phyloP scores from a whole-genome alignment of 352 stramenopile genomes.

The Pythium insidiosum region DNA sequence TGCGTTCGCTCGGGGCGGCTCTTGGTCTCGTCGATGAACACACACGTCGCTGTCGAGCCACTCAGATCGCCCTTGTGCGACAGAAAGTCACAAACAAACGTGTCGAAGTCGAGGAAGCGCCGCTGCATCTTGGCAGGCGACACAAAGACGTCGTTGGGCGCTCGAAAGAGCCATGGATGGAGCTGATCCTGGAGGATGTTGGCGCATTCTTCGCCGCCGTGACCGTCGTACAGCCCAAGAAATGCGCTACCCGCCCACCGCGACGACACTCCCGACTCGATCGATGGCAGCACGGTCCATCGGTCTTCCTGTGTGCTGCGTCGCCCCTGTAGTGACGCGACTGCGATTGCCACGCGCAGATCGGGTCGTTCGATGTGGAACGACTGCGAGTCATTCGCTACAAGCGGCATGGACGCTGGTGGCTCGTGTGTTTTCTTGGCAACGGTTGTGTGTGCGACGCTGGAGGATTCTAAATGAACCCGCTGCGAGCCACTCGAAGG shows the following conservation, averaged over 20 bases:
- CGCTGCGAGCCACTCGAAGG: neutral
- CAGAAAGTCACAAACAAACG: slow-evolving; percentile 60
- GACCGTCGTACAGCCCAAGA: slow-evolving; percentile 78
- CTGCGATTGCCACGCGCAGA: slow-evolving; percentile 30
- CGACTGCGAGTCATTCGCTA: slow-evolving; percentile 14
- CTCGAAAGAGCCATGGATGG: slow-evolving; percentile 52
- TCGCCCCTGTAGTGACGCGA: slow-evolving; percentile 48
- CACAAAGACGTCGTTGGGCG: slow-evolving; percentile 17
- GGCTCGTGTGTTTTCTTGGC: neutral
- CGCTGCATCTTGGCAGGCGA: slow-evolving; percentile 21
- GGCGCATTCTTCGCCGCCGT: slow-evolving; percentile 65
- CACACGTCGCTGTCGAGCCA: slow-evolving; percentile 69
- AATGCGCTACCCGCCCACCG: slow-evolving; percentile 27
- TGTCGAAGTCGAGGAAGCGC: slow-evolving; percentile 58
- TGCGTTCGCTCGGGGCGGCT: neutral
- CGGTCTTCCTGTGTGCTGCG: slow-evolving; percentile 74
- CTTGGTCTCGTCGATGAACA: slow-evolving; percentile 13
- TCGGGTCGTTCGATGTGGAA: slow-evolving; percentile 31
- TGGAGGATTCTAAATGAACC: neutral
- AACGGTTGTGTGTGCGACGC: neutral
- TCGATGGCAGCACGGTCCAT: slow-evolving; percentile 42
- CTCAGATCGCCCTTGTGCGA: slow-evolving; percentile 65
- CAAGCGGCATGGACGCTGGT: neutral
- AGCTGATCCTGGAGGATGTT: slow-evolving; percentile 71
- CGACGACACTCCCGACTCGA: slow-evolving; percentile 11